Conservation (phyloP, 2,329 filamentous ascomycete genomes). For the Ophiocordyceps camponoti-floridani region DNA sequence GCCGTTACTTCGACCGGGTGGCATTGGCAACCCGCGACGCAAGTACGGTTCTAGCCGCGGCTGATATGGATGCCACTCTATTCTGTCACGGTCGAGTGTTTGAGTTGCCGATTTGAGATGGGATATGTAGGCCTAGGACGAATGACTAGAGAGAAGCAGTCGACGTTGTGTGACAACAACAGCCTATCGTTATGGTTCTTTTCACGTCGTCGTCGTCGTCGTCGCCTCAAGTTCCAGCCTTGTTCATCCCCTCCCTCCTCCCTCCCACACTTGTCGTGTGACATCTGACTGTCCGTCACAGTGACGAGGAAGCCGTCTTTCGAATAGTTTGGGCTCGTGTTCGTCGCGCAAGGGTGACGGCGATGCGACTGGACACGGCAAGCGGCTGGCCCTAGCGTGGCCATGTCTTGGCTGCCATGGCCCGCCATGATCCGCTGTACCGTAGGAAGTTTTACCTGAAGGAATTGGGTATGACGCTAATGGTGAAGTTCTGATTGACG, state of each 20-base stretch:
- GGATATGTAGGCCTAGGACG: not conserved
- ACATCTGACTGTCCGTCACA: too few relatives aligned
- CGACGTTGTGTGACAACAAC: not conserved
- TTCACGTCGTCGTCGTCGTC: not conserved
- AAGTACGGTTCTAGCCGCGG: constrained; percentile 17
- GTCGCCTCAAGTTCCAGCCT: not conserved
- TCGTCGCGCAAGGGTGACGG: not conserved
- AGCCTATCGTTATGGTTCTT: not conserved
- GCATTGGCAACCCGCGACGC: constrained; percentile 26
- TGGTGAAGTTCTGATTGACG: too few relatives aligned
- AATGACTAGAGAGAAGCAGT: not conserved
- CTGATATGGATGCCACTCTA: constrained; percentile 2
- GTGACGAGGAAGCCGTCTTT: too few relatives aligned
- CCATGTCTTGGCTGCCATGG: not conserved
- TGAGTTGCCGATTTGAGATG: not conserved
- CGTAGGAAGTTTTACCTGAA: too few relatives aligned
- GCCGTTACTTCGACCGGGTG: constrained; percentile 29
- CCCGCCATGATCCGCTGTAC: not conserved
- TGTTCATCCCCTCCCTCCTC: not conserved
- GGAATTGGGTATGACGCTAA: too few relatives aligned
- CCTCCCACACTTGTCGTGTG: too few relatives aligned
- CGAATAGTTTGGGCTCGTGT: not conserved
- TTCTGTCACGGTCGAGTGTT: not conserved
- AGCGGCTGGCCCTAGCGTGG: not conserved
- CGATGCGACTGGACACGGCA: not conserved